Percentiles rank a stretch among this genome's conserved stretches.
phyloP scores from a whole-genome alignment of 2,329 filamentous ascomycete genomes.

The Fusarium sp. region DNA sequence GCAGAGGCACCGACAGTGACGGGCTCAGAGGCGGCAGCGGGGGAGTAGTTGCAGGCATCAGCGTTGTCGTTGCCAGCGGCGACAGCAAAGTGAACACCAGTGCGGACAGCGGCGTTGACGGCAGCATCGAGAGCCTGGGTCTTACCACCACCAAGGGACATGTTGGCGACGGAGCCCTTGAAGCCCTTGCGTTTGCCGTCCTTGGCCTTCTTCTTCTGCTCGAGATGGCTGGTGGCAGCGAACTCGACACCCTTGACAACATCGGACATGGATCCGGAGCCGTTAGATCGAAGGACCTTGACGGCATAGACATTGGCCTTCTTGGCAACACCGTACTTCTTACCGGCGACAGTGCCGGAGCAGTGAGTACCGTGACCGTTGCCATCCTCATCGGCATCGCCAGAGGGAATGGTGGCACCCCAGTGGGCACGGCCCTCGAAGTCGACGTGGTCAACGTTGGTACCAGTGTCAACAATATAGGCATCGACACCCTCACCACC shows the following conservation, averaged over 20 bases:
- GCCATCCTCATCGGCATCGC: conserved; percentile 89
- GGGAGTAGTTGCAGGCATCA: conserved; percentile 99
- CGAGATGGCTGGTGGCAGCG: conserved; percentile 81
- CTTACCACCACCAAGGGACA: conserved; percentile 98
- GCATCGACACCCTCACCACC: conserved; percentile 98
- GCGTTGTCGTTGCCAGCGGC: conserved; percentile 99
- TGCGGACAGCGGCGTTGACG: conserved; percentile 91
- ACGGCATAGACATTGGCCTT: conserved; percentile 97
- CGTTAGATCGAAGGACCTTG: conserved; percentile 98
- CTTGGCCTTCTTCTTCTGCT: conserved; percentile 82
- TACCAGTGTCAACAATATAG: conserved; percentile 98
- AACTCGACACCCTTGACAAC: conserved; percentile 98
- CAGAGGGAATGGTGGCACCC: conserved; percentile 93
- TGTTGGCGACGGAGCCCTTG: conserved; percentile 99
- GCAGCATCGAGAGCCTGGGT: conserved; percentile 89
- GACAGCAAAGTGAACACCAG: conserved; percentile 96
- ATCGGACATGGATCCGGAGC: conserved; percentile 97
- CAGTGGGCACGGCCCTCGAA: conserved; percentile 95
- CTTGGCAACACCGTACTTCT: conserved; percentile 99
- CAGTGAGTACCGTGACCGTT: conserved; percentile 99
- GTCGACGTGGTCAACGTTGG: conserved; percentile 92
- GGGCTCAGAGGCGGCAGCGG: conserved; percentile 88
- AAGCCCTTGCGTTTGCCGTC: conserved; percentile 92
- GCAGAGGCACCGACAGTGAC: conserved; percentile 96
- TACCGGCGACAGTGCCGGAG: conserved; percentile 96